These are phyloP conservation scores for Cydonia oblonga DNA, from an alignment of 331 rosid genomes.

Conservation along the genomic window DNA sequence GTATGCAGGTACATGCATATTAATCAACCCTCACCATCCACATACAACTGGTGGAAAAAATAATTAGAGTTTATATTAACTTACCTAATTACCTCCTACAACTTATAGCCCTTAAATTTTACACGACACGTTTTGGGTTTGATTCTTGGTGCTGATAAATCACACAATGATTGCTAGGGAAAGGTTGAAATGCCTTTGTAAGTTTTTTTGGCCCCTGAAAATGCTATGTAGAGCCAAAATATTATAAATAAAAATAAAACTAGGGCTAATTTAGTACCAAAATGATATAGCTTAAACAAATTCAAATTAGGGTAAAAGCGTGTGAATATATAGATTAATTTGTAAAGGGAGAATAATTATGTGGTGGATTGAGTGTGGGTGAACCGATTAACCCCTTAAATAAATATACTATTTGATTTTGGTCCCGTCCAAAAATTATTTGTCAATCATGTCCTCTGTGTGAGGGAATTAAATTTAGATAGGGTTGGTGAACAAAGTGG, in stretches of 20 bases:
- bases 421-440: background rate
- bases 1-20: background rate
- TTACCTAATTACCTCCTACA: background rate
- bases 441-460: background rate
- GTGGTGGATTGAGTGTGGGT: background rate
- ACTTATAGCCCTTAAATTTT: accelerated
- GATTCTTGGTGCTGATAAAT: too few relatives aligned
- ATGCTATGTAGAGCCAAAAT: too few relatives aligned
- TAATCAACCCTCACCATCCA: background rate
- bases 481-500: background rate
- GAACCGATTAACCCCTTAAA: background rate
- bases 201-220: too few relatives aligned
- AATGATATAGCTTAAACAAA: background rate
- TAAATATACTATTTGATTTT: background rate
- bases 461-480: background rate
- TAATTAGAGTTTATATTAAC: background rate
- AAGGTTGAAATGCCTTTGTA: too few relatives aligned
- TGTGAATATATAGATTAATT: background rate
- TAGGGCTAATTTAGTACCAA: background rate
- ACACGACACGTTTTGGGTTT: accelerated
- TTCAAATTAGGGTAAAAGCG: background rate
- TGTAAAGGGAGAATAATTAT: background rate
- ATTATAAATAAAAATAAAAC: too few relatives aligned
- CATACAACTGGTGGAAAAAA: background rate
- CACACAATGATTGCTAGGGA: accelerated